phyloP scores from a whole-genome alignment of 306 rosid genomes.

The Alnus rubra region DNA sequence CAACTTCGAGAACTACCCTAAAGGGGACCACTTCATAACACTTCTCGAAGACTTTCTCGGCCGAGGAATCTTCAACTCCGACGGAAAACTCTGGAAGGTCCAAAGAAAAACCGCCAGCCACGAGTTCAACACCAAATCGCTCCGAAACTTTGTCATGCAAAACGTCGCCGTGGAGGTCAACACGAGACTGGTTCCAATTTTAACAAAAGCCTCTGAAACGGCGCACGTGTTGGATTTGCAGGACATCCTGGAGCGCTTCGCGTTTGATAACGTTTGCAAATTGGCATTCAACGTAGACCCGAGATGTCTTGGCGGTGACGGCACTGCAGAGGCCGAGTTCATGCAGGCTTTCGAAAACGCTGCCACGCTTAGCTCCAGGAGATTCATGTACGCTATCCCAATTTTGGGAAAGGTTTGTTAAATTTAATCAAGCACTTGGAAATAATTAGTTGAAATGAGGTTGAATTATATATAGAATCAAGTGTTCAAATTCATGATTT shows the following conservation, averaged over 20 bases:
- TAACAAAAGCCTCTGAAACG: constrained; percentile 28
- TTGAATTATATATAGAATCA: no score
- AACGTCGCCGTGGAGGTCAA: constrained; percentile 49
- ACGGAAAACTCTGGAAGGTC: constrained; percentile 54
- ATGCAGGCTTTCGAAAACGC: constrained; percentile 72
- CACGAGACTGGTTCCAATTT: constrained; percentile 48
- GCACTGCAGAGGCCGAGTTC: constrained; percentile 39
- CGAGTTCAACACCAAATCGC: constrained; percentile 69
- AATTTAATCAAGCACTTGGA: no score
- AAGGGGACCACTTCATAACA: constrained; percentile 45
- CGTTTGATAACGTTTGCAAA: constrained; percentile 72
- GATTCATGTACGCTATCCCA: constrained; percentile 38
- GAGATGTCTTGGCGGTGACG: constrained; percentile 49
- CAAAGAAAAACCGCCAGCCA: constrained; percentile 70
- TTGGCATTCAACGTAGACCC: constrained; percentile 65
- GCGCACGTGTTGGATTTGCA: constrained; percentile 47
- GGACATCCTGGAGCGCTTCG: constrained; percentile 60
- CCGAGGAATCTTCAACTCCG: constrained; percentile 67
- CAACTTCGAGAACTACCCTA: constrained; percentile 70
- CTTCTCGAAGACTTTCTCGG: constrained; percentile 61
- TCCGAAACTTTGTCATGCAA: constrained; percentile 51
- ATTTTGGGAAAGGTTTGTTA: constrained; percentile 1
- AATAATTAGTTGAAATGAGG: no score
- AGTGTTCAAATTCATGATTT: no score
- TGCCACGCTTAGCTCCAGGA: constrained; percentile 39